phyloP scores from a whole-genome alignment of 345 rosid genomes.

The Populus pruinosa region DNA sequence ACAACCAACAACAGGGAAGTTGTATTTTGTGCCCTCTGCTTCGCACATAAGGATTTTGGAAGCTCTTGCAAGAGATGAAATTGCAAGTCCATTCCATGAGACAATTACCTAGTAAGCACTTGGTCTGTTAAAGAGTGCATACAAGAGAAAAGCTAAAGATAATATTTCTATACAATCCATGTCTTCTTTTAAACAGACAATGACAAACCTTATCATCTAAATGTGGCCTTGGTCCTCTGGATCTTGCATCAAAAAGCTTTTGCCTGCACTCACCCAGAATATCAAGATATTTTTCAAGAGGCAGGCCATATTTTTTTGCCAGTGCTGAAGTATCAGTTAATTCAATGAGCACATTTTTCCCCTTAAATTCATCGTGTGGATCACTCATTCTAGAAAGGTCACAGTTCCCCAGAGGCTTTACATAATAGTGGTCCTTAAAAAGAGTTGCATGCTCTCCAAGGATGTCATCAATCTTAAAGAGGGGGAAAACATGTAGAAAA shows the following conservation, averaged over 20 bases:
- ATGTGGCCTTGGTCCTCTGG: constrained; percentile 77
- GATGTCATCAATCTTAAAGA: constrained; percentile 61
- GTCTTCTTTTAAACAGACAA: not conserved
- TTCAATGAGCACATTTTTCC: constrained; percentile 79
- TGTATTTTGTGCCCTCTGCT: constrained; percentile 42
- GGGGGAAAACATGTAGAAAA: constrained; percentile 1
- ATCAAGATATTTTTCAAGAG: constrained; percentile 59
- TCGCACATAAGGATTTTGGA: constrained; percentile 68
- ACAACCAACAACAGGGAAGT: constrained; percentile 68
- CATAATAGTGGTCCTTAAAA: constrained; percentile 75
- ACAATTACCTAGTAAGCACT: constrained; percentile 65
- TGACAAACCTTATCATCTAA: constrained; percentile 79
- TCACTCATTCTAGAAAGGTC: constrained; percentile 87
- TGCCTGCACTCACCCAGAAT: constrained; percentile 67
- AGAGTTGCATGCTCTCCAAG: constrained; percentile 69
- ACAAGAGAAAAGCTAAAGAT: constrained; percentile 4
- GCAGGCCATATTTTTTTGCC: constrained; percentile 58
- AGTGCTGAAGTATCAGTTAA: constrained; percentile 54
- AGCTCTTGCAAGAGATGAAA: constrained; percentile 85
- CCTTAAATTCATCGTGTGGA: constrained; percentile 77
- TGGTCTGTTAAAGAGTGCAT: constrained; percentile 6
- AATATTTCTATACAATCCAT: not conserved
- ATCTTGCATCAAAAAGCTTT: constrained; percentile 71
- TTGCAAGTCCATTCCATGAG: constrained; percentile 90
- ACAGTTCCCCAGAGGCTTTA: constrained; percentile 78